Evolutionary conservation across 2,329 filamentous ascomycete genomes (phyloP).

Genomic region (Scorias spongiosa): DNA sequence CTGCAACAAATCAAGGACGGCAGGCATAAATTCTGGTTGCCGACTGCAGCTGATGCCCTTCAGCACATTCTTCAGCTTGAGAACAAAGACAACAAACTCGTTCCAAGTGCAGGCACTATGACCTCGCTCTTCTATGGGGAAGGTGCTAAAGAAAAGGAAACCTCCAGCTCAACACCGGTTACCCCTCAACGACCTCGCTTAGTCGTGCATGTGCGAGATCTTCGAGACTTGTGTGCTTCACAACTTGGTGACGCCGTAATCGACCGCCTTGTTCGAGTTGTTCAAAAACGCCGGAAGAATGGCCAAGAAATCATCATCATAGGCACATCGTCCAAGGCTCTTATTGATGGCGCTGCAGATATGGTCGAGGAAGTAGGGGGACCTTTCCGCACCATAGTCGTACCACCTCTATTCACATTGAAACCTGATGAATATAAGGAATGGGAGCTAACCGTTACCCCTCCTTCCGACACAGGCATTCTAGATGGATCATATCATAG

Average conservation of each 20-base stretch:
- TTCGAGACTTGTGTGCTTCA: conserved; percentile 59
- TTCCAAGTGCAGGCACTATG: background rate
- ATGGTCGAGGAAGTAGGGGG: conserved; percentile 32
- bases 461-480: background rate
- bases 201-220: conserved; percentile 62
- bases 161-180: conserved; percentile 1
- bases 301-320: conserved; percentile 63
- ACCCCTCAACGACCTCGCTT: conserved; percentile 22
- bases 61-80: background rate
- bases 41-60: background rate
- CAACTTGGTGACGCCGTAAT: conserved; percentile 56
- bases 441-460: background rate
- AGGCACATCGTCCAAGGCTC: conserved; percentile 52
- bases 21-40: background rate
- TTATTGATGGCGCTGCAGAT: conserved; percentile 2
- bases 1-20: background rate
- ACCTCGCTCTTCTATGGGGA: background rate
- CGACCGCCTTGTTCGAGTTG: conserved; percentile 50
- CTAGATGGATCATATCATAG: conserved; percentile 7
- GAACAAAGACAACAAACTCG: background rate
- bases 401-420: conserved; percentile 31
- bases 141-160: conserved; percentile 1
- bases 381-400: conserved; percentile 37
- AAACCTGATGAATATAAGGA: background rate
- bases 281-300: conserved; percentile 55